Conservation (phyloP, 2,329 filamentous ascomycete genomes). For the Aspergillus sp. region DNA sequence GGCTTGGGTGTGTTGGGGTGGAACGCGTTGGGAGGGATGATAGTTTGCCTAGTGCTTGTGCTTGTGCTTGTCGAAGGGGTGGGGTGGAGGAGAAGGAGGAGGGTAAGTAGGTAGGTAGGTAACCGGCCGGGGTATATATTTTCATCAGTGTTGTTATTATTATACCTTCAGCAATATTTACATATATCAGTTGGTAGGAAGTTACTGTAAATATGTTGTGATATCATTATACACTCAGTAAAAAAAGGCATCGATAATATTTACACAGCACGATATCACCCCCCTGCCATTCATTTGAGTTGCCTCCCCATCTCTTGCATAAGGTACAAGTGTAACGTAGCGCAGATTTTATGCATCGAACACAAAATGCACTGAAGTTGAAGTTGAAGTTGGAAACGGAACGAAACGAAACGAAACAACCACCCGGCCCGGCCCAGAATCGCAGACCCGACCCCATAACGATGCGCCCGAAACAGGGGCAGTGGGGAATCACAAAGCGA, state of each 20-base stretch:
- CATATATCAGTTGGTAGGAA: not conserved
- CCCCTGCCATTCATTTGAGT: too few species aligned
- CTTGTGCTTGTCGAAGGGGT: not conserved
- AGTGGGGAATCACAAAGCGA: not conserved
- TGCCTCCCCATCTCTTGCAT: not conserved
- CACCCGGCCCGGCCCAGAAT: not conserved
- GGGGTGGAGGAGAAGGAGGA: not conserved
- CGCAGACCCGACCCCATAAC: not conserved
- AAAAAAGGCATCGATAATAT: not conserved
- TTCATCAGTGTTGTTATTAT: not conserved
- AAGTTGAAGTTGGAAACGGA: not conserved
- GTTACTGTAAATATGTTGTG: not conserved
- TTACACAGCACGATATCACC: not conserved
- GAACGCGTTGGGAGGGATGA: constrained; percentile 26
- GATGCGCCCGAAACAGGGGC: not conserved
- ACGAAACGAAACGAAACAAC: not conserved
- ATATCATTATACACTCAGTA: not conserved
- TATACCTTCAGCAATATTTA: not conserved
- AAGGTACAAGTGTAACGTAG: not conserved
- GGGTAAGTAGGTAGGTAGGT: too few species aligned
- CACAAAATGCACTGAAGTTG: not conserved
- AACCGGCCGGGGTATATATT: not conserved
- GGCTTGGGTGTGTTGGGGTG: constrained; percentile 25
- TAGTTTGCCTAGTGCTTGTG: constrained; percentile 30
- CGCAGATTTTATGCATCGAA: not conserved